phyloP scores from a whole-genome alignment of 495 filamentous ascomycete species.

The Amniculicola lignicola region DNA sequence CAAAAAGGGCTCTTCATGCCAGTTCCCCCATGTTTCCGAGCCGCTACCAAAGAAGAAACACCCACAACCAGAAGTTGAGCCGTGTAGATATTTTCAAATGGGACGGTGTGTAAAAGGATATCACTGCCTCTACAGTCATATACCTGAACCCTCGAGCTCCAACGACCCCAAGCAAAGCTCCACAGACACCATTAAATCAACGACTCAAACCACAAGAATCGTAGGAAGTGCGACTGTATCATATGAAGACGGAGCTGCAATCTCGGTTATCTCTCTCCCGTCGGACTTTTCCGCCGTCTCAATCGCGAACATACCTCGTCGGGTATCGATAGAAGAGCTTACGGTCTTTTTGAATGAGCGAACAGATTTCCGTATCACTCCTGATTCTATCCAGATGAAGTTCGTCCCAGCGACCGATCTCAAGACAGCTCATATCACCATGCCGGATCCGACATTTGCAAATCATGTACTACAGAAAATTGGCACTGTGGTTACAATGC shows the following conservation, averaged over 20 bases:
- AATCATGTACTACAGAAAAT: constrained; percentile 1
- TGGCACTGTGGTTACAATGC: background rate
- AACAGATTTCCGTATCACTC: background rate
- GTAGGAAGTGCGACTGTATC: constrained; percentile 15
- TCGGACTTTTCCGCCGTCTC: constrained; percentile 17
- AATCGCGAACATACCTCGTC: background rate
- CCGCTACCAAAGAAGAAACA: too few species aligned
- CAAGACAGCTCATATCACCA: constrained; percentile 1
- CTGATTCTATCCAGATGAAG: constrained; percentile 1
- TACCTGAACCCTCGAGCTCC: too few species aligned
- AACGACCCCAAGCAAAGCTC: background rate
- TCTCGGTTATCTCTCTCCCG: constrained; percentile 5
- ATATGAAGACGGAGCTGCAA: constrained; percentile 4
- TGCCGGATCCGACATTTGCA: constrained; percentile 17
- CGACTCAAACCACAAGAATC: background rate
- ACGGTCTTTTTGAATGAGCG: background rate
- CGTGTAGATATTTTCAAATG: constrained; percentile 7
- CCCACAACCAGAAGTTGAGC: too few species aligned
- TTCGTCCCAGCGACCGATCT: constrained; percentile 1
- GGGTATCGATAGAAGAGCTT: constrained; percentile 1
- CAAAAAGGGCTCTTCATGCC: too few species aligned
- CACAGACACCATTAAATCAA: background rate
- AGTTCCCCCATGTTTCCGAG: too few species aligned
- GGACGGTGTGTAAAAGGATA: constrained; percentile 1
- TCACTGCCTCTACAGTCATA: constrained; percentile 2